A percentile compares a stretch with the other conserved stretches of the same genome.
Evolutionary conservation across 2,329 filamentous ascomycete species (phyloP).

Genomic region (Oidium heveae): DNA sequence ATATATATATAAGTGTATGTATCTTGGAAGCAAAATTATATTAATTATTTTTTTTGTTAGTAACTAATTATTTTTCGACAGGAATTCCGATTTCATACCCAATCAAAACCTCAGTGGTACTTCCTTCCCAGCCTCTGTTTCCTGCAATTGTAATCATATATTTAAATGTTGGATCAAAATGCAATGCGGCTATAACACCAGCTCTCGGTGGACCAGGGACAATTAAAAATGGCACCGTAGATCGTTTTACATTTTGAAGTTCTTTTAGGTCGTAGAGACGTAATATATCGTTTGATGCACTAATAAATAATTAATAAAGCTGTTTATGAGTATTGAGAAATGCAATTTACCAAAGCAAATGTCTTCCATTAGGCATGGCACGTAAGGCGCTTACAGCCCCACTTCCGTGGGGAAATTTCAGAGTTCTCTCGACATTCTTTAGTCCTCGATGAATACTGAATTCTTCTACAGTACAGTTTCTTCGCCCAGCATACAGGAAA

Average conservation of each 20-base stretch:
- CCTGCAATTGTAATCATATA: conserved; percentile 87
- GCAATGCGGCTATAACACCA: conserved; percentile 66
- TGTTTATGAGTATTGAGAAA: no score
- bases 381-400: conserved; percentile 71
- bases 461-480: conserved; percentile 84
- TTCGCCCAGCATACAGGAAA: conserved; percentile 71
- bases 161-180: conserved; percentile 63
- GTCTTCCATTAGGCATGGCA: conserved; percentile 77
- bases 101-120: conserved; percentile 66
- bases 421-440: conserved; percentile 48
- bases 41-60: no score
- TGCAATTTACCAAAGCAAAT: conserved; percentile 51
- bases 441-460: conserved; percentile 66
- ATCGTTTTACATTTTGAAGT: conserved; percentile 36
- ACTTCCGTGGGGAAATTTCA: conserved; percentile 74
- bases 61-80: no score
- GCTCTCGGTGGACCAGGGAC: conserved; percentile 65
- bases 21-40: no score
- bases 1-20: no score
- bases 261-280: conserved; percentile 71
- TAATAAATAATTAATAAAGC: conserved; percentile 14
- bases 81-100: conserved; percentile 58
- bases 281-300: conserved; percentile 79
- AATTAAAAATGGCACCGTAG: conserved; percentile 81
- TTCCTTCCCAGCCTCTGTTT: conserved; percentile 86